Conservation (phyloP, 441 rosid species). For the Geranium incanum region DNA sequence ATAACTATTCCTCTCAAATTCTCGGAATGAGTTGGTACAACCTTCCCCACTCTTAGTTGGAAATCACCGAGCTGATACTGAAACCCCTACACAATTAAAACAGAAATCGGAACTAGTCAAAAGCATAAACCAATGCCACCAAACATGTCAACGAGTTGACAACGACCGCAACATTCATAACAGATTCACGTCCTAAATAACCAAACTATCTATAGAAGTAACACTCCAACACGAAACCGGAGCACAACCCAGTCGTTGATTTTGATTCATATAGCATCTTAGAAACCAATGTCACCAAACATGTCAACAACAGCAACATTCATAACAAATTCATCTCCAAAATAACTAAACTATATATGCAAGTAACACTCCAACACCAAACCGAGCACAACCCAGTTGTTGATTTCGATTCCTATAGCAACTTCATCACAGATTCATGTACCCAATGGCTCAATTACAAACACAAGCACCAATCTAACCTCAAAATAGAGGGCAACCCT, state of each 20-base stretch:
- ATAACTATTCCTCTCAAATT: conserved; percentile 77
- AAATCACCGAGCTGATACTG: conserved; percentile 86
- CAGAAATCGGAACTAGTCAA: not conserved
- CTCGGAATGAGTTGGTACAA: conserved; percentile 67
- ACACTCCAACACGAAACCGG: not conserved
- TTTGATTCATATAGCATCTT: too few relatives aligned
- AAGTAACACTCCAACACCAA: not conserved
- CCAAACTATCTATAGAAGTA: not conserved
- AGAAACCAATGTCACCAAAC: too few relatives aligned
- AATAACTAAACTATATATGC: not conserved
- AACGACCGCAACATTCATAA: too few relatives aligned
- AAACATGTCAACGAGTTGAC: too few relatives aligned
- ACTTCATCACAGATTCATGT: not conserved
- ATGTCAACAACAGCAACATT: conserved; percentile 7
- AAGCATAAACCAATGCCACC: too few relatives aligned
- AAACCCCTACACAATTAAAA: conserved; percentile 46
- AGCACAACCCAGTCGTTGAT: too few relatives aligned
- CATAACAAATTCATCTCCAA: too few relatives aligned
- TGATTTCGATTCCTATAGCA: not conserved
- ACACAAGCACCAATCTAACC: conserved; percentile 26
- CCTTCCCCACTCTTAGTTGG: conserved; percentile 76
- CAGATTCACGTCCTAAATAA: not conserved
- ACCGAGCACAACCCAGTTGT: not conserved
- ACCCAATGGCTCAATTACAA: not conserved
- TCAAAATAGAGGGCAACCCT: conserved; percentile 67